A percentile compares a stretch with the other conserved stretches of the same genome.
These are phyloP conservation scores for Ganoderma resinaceum DNA, from an alignment of 1,284 basidiomycete species.

Conservation along the genomic window DNA sequence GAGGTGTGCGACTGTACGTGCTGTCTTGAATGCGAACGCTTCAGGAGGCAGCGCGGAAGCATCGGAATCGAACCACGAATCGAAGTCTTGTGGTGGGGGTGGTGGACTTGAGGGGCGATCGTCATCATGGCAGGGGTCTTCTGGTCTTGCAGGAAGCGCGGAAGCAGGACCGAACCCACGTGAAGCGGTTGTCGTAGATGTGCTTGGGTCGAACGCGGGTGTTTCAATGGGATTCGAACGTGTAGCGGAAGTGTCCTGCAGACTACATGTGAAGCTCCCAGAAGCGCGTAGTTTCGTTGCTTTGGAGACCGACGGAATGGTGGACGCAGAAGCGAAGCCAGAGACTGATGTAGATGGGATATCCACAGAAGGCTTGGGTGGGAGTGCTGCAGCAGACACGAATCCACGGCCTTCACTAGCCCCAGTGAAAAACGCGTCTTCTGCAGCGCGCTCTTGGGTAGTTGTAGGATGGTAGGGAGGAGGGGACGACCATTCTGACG, in stretches of 20 bases:
- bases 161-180: conserved; percentile 36
- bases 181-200: conserved; percentile 29
- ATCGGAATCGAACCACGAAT: conserved; percentile 64
- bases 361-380: background rate
- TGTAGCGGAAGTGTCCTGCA: conserved; percentile 3
- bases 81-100: conserved; percentile 53
- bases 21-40: conserved; percentile 36
- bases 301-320: background rate
- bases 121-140: conserved; percentile 16
- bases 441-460: conserved; percentile 19
- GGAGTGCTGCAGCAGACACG: conserved; percentile 17
- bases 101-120: conserved; percentile 50
- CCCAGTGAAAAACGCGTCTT: conserved; percentile 23
- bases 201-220: background rate
- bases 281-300: background rate
- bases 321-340: conserved; percentile 29
- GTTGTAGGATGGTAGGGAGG: conserved; percentile 14
- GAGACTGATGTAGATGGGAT: background rate
- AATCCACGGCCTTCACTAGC: conserved; percentile 5
- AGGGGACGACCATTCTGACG: conserved; percentile 25
- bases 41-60: conserved; percentile 34
- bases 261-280: conserved; percentile 25
- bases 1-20: conserved; percentile 25
- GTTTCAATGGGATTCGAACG: background rate
- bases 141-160: conserved; percentile 20